Percentiles rank a stretch among this genome's conserved stretches.
These are phyloP conservation scores for Ceriops zippeliana DNA, from an alignment of 345 rosid genomes.

Conservation along the genomic window DNA sequence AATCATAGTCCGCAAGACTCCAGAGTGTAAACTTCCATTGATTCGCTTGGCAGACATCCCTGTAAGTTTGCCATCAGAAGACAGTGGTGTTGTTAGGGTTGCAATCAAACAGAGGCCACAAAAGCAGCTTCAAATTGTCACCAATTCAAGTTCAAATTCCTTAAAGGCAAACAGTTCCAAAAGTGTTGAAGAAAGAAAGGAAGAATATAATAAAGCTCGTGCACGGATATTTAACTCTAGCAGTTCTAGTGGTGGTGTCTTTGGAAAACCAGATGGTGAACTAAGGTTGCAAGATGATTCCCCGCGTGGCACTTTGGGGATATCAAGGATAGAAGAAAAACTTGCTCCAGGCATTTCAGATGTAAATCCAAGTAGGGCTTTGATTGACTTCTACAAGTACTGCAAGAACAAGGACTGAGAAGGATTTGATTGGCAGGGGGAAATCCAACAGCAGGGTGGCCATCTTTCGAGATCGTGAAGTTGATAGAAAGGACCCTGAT, in stretches of 20 bases:
- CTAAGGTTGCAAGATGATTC: slow-evolving; percentile 40
- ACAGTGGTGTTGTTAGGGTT: slow-evolving; percentile 49
- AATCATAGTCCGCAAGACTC: slow-evolving; percentile 65
- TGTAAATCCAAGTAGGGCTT: slow-evolving; percentile 38
- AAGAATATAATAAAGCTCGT: slow-evolving; percentile 76
- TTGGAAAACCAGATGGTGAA: slow-evolving; percentile 45
- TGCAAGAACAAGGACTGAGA: slow-evolving; percentile 59
- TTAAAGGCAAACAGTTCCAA: slow-evolving; percentile 45
- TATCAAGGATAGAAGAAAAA: slow-evolving; percentile 50
- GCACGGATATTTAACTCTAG: slow-evolving; percentile 67
- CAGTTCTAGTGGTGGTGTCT: slow-evolving; percentile 31
- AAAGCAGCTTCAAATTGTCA: slow-evolving; percentile 34
- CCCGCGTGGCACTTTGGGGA: slow-evolving; percentile 32
- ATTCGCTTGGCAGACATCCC: slow-evolving; percentile 76
- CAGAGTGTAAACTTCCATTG: slow-evolving; percentile 52
- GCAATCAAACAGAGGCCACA: slow-evolving; percentile 79
- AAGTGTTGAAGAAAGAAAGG: slow-evolving; percentile 84
- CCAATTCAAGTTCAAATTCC: slow-evolving; percentile 40
- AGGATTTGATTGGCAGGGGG: slow-evolving; percentile 53
- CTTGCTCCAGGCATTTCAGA: slow-evolving; percentile 36
- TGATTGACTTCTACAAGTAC: slow-evolving; percentile 51
- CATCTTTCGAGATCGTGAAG: slow-evolving; percentile 73
- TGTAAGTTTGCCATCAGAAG: slow-evolving; percentile 58
- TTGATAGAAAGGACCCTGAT: slow-evolving; percentile 75
- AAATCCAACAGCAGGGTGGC: slow-evolving; percentile 61